These are phyloP conservation scores for Tolypocladium cylindrosporum DNA, from an alignment of 2,329 filamentous ascomycete species.

Conservation along the genomic window DNA sequence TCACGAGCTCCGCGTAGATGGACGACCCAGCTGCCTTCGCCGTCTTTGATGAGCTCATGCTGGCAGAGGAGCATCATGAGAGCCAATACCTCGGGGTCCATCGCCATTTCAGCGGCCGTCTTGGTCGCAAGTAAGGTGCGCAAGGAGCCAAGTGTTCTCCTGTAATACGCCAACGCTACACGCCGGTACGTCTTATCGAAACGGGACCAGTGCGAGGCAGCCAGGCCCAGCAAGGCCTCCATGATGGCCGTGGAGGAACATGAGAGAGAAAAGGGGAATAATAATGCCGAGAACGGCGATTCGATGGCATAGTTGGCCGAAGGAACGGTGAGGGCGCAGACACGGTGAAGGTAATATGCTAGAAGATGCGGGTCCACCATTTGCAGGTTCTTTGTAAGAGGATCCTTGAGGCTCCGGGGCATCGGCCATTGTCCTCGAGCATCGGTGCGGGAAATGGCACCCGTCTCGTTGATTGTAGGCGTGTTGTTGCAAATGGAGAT, in stretches of 20 bases:
- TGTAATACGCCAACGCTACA: background rate
- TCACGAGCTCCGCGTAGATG: conserved; percentile 1
- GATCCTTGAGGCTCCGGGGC: background rate
- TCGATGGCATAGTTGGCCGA: background rate
- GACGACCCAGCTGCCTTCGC: background rate
- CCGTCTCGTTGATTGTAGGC: background rate
- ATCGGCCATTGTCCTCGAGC: background rate
- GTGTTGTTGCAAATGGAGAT: background rate
- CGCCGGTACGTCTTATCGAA: background rate
- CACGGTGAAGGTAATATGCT: background rate
- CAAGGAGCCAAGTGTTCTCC: background rate
- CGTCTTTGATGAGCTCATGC: background rate
- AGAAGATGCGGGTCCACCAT: background rate
- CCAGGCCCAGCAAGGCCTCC: background rate
- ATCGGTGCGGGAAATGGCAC: background rate
- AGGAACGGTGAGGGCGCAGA: background rate
- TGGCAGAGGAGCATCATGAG: background rate
- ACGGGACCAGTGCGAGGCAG: background rate
- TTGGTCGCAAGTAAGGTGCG: background rate
- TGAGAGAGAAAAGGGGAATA: background rate
- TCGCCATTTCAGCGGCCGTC: background rate
- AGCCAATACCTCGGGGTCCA: background rate
- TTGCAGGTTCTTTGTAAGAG: background rate
- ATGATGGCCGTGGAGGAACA: background rate
- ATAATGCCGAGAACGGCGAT: background rate